Evolutionary conservation across 306 rosid species (phyloP).

Genomic region (Macrotyloma uniflorum): DNA sequence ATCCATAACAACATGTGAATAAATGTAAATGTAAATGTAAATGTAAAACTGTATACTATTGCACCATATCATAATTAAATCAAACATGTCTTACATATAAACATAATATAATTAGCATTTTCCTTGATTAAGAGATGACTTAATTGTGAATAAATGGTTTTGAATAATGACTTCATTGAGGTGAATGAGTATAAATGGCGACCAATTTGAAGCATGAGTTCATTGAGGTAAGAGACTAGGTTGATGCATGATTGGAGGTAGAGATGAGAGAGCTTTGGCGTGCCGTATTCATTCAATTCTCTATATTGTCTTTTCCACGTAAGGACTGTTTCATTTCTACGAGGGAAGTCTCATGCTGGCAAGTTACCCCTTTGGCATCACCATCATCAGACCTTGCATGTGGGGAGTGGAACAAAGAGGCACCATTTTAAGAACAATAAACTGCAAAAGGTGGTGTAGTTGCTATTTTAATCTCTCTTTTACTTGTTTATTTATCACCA

Average conservation of each 20-base stretch:
- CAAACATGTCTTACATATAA: too few relatives aligned
- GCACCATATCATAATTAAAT: too few relatives aligned
- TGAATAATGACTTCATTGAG: background rate
- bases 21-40: background rate
- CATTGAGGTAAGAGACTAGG: constrained; percentile 8
- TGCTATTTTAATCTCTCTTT: background rate
- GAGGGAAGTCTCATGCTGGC: background rate
- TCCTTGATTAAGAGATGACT: background rate
- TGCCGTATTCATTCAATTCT: constrained; percentile 48
- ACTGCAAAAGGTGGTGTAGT: background rate
- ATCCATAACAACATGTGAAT: background rate
- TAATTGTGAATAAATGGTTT: background rate
- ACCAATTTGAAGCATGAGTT: background rate
- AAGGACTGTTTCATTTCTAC: background rate
- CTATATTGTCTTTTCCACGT: constrained; percentile 34
- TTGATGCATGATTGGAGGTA: background rate
- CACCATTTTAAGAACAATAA: background rate
- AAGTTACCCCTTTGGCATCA: constrained; percentile 15
- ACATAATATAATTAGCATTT: too few relatives aligned
- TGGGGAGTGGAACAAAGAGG: background rate
- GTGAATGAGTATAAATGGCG: background rate
- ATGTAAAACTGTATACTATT: too few relatives aligned
- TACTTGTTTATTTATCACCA: background rate
- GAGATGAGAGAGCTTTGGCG: constrained; percentile 42
- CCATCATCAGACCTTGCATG: background rate